Conservation (phyloP, 202 grass and related monocot genomes). For the Musa balbisiana region DNA sequence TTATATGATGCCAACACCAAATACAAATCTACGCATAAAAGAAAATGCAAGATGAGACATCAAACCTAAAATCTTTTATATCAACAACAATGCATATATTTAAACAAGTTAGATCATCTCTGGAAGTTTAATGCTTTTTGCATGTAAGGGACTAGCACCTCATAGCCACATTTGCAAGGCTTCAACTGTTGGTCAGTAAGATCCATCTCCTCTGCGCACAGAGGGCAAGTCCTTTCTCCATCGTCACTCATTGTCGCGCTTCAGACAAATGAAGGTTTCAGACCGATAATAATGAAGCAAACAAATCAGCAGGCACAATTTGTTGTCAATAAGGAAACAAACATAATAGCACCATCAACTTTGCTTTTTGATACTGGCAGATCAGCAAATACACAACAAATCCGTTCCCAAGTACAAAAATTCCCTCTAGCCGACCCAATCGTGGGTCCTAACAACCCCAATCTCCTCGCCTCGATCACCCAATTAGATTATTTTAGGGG, state of each 20-base stretch:
- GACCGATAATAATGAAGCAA: background rate
- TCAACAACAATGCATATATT: background rate
- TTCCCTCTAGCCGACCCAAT: too few species aligned
- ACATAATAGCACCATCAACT: too few species aligned
- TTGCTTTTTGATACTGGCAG: background rate
- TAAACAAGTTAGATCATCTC: background rate
- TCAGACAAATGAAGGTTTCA: background rate
- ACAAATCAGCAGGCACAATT: background rate
- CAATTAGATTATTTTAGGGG: background rate
- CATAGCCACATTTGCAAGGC: slow-evolving; percentile 93
- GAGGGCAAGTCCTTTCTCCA: slow-evolving; percentile 87
- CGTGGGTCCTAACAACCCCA: too few species aligned
- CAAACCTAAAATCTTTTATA: background rate
- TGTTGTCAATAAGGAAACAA: too few species aligned
- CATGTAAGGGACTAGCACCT: slow-evolving; percentile 31
- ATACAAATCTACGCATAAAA: slow-evolving; percentile 61
- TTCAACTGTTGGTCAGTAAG: slow-evolving; percentile 93
- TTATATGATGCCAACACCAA: slow-evolving; percentile 99
- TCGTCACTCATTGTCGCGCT: slow-evolving; percentile 87
- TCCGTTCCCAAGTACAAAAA: background rate
- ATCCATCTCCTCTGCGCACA: slow-evolving; percentile 99
- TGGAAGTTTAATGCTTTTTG: background rate
- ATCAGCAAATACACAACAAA: background rate
- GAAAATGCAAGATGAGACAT: background rate
- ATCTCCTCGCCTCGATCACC: background rate